Base-by-base conservation (phyloP, 805 yeast genomes). In the Lachancea thermotolerans region DNA sequence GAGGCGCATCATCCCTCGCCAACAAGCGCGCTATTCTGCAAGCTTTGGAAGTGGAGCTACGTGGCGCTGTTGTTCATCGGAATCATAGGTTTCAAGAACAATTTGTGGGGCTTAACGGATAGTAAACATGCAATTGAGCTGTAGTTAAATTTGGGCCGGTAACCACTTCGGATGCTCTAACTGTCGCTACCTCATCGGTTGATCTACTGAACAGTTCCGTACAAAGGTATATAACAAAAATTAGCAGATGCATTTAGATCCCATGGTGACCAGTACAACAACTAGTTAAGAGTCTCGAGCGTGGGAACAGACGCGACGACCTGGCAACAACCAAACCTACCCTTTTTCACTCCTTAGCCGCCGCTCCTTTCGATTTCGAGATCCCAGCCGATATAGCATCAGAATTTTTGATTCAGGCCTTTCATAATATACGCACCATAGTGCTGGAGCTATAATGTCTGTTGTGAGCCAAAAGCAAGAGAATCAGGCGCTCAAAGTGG, bases 11-110 rank as follows among this genome's bases (percentile, higher is more conserved):
- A 11, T 25, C 6, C 21, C 25, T 9, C 33, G 8, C 15, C n/a
- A 10, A 5, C 34, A 7, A 37, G 38, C 14, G n/a, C 21, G 25
- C 34, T 40, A 18, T 21, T 33, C 17, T 42, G 51, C 2, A 34
- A 41, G 8, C 21, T 54, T 8, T 61, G 64, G 64, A 51, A 51
- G n/a, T 58, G 53, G 37, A 8, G 49, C 17, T 61, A 62, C 37
- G 25, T 56, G 6, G 49, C 49, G 4, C 36, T 54, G 33, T 41
- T 59, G 11, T 11, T 54, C 7, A 31, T 53, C 29, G 62, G 64
- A 1, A 18, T 59, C 5, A 27, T 52, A 9, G 43, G 50, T 18
- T 55, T 56, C 49, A 50, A 52, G 44, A 41, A 49, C 38, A 47
- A 49, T 27, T 39, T 47, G 9, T 21, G 29, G 30, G 7, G 17